Evolutionary conservation across 2,329 filamentous ascomycete genomes (phyloP).

Genomic region (Leptographium lundbergii): DNA sequence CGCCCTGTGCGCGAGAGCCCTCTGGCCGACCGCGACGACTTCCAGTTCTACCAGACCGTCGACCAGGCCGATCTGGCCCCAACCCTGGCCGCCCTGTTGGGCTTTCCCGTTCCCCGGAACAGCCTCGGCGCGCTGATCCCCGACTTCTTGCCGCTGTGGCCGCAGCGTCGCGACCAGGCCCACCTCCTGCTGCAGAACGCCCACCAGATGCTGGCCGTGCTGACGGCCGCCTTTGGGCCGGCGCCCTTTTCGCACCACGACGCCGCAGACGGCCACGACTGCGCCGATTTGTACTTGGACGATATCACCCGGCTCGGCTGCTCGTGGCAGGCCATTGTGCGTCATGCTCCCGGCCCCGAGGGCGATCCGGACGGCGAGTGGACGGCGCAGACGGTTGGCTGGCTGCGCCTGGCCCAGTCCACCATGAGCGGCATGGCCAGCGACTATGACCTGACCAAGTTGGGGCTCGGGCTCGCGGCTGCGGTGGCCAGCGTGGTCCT

Average conservation of each 20-base stretch:
- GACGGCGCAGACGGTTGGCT: conserved; percentile 32
- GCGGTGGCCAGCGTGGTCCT: conserved; percentile 24
- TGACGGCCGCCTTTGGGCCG: conserved; percentile 56
- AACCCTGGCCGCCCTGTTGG: conserved; percentile 73
- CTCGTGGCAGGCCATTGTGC: conserved; percentile 43
- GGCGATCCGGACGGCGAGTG: conserved; percentile 8
- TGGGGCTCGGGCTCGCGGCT: conserved; percentile 34
- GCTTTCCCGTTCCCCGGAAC: conserved; percentile 79
- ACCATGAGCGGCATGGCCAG: conserved; percentile 83
- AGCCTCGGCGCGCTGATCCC: conserved; percentile 78
- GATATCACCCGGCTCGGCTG: conserved; percentile 52
- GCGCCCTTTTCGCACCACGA: conserved; percentile 24
- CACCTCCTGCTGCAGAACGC: conserved; percentile 68
- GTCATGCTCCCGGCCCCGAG: conserved; percentile 7
- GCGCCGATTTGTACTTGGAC: conserved; percentile 18
- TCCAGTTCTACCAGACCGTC: conserved; percentile 72
- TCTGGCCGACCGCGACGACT: conserved; percentile 49
- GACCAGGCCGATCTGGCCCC: conserved; percentile 92
- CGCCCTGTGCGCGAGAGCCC: not conserved
- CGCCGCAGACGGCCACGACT: conserved; percentile 9
- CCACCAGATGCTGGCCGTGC: conserved; percentile 63
- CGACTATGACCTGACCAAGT: conserved; percentile 66
- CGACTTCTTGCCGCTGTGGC: conserved; percentile 69
- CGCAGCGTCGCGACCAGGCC: conserved; percentile 44
- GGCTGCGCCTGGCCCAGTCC: conserved; percentile 60